These are phyloP conservation scores for Pseudogymnoascus pannorum DNA, from an alignment of 2,329 filamentous ascomycete species.

Conservation along the genomic window DNA sequence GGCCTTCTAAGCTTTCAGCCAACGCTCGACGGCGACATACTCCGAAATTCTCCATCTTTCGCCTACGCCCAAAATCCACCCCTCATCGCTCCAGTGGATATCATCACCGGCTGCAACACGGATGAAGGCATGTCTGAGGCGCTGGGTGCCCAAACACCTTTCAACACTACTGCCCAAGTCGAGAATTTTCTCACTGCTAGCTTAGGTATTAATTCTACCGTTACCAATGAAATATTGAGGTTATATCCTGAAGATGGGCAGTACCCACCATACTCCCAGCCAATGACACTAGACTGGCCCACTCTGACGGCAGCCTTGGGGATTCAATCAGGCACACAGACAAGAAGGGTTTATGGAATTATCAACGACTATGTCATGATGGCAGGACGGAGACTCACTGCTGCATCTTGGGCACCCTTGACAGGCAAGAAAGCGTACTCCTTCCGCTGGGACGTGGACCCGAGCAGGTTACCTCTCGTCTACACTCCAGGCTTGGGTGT, in stretches of 20 bases:
- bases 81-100: constrained; percentile 43
- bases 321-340: constrained; percentile 8
- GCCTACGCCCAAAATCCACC: constrained; percentile 47
- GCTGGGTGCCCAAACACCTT: neutral
- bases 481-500: constrained; percentile 13
- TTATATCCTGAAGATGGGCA: constrained; percentile 11
- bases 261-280: constrained; percentile 12
- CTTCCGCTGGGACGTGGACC: constrained; percentile 12
- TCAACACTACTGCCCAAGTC: neutral
- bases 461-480: constrained; percentile 9
- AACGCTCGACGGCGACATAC: constrained; percentile 47
- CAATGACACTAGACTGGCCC: constrained; percentile 12
- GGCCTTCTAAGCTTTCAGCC: constrained; percentile 64
- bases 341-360: constrained; percentile 4
- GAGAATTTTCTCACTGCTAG: constrained; percentile 29
- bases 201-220: constrained; percentile 27
- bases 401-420: constrained; percentile 1
- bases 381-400: neutral
- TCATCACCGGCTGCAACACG: constrained; percentile 63
- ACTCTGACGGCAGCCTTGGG: neutral
- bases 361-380: constrained; percentile 1
- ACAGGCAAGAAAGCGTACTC: constrained; percentile 11
- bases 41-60: constrained; percentile 50
- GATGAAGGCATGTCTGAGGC: constrained; percentile 52
- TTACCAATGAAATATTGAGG: constrained; percentile 31